Conservation (phyloP, 1,139 yeast genomes). For the Saccharomyces hybrid region DNA sequence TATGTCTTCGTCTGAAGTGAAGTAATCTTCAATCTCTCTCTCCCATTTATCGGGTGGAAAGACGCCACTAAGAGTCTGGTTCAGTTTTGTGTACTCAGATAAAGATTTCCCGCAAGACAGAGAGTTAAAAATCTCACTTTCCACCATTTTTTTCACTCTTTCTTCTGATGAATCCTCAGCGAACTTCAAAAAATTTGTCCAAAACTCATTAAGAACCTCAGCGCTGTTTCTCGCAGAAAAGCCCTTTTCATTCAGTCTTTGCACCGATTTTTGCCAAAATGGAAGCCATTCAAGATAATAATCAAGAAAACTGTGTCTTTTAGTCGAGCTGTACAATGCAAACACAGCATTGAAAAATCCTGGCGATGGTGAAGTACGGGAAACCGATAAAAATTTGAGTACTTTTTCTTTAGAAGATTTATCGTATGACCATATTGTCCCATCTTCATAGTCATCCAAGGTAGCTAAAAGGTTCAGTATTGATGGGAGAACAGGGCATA, state of each 20-base stretch:
- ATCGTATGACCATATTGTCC: slow-evolving; percentile 46
- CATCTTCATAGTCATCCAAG: slow-evolving; percentile 37
- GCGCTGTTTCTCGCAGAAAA: slow-evolving; percentile 22
- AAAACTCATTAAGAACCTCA: slow-evolving; percentile 19
- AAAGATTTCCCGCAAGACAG: slow-evolving; percentile 12
- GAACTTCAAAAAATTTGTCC: slow-evolving; percentile 15
- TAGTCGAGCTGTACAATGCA: slow-evolving; percentile 12
- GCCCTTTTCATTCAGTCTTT: slow-evolving; percentile 17
- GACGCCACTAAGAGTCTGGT: slow-evolving; percentile 6
- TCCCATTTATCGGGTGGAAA: neutral
- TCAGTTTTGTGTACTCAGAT: slow-evolving; percentile 8
- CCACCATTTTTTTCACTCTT: slow-evolving; percentile 1
- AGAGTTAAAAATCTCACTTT: slow-evolving; percentile 10
- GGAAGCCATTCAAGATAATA: slow-evolving; percentile 20
- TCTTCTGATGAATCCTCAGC: neutral
- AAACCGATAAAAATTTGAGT: slow-evolving; percentile 41
- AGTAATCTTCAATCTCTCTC: slow-evolving; percentile 7
- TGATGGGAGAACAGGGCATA: slow-evolving; percentile 41
- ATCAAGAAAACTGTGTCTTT: slow-evolving; percentile 12
- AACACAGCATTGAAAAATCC: slow-evolving; percentile 38
- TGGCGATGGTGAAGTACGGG: slow-evolving; percentile 48
- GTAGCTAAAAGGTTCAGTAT: slow-evolving; percentile 42
- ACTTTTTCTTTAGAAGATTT: slow-evolving; percentile 40
- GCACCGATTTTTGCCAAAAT: slow-evolving; percentile 20
- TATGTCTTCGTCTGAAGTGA: slow-evolving; percentile 4